Conservation (phyloP, 768 basidiomycete species). For the Trametes sanguinea region DNA sequence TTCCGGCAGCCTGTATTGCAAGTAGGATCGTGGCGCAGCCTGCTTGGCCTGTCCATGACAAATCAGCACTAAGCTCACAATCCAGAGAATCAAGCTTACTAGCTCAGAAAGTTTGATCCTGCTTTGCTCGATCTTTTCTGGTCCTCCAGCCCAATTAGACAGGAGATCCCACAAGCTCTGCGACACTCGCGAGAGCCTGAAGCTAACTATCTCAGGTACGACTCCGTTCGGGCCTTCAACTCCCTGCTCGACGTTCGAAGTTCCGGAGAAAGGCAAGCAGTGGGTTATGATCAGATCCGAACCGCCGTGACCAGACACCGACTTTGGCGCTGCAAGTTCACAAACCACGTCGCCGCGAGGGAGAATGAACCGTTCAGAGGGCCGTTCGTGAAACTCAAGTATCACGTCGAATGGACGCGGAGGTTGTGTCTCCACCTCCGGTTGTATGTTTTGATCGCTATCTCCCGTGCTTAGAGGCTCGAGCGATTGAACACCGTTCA, state of each 20-base stretch:
- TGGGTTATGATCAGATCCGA: constrained; percentile 28
- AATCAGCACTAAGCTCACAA: background rate
- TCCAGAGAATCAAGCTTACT: constrained; percentile 37
- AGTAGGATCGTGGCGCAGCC: constrained; percentile 47
- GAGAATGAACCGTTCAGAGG: constrained; percentile 66
- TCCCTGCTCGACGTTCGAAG: background rate
- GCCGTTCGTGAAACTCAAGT: constrained; percentile 66
- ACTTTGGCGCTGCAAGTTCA: constrained; percentile 36
- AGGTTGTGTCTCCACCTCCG: constrained; percentile 24
- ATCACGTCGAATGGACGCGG: constrained; percentile 71
- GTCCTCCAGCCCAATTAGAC: constrained; percentile 60
- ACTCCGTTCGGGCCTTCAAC: background rate
- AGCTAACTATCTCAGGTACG: constrained; percentile 42
- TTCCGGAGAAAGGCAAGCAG: constrained; percentile 46
- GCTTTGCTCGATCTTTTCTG: constrained; percentile 54
- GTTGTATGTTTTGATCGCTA: background rate
- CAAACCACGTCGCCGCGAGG: constrained; percentile 60
- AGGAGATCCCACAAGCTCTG: constrained; percentile 59
- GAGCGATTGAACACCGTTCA: constrained; percentile 40
- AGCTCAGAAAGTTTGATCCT: constrained; percentile 45
- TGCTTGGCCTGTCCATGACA: constrained; percentile 34
- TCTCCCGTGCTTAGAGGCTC: background rate
- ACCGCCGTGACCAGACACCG: background rate
- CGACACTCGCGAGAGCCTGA: constrained; percentile 52
- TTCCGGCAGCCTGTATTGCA: constrained; percentile 58